These are phyloP conservation scores for Amniculicola lignicola DNA, from an alignment of 495 filamentous ascomycete genomes.

Conservation along the genomic window DNA sequence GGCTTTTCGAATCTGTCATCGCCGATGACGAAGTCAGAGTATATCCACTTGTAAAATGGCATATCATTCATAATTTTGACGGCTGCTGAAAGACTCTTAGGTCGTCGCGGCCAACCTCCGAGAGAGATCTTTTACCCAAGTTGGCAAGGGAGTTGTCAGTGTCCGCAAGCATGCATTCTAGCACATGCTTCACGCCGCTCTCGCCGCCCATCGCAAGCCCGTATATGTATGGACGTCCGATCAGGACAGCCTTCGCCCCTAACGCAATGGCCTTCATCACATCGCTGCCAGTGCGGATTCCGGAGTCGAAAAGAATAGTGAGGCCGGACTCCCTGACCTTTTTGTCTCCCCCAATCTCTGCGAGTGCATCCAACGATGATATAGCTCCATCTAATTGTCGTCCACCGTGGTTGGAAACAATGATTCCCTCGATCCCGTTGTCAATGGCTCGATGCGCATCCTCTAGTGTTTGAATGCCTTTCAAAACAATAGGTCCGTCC, in stretches of 20 bases:
- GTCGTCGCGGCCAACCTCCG: constrained; percentile 28
- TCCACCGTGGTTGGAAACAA: constrained; percentile 55
- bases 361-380: constrained; percentile 37
- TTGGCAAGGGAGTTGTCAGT: constrained; percentile 34
- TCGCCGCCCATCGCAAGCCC: constrained; percentile 47
- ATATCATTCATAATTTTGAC: constrained; percentile 21
- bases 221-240: constrained; percentile 39
- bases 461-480: constrained; percentile 43
- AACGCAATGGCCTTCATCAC: constrained; percentile 40
- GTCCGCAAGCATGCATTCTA: constrained; percentile 53
- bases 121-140: constrained; percentile 28
- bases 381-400: constrained; percentile 39
- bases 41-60: not conserved
- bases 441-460: constrained; percentile 51
- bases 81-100: constrained; percentile 28
- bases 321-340: constrained; percentile 32
- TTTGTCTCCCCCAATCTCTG: constrained; percentile 36
- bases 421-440: constrained; percentile 52
- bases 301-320: constrained; percentile 38
- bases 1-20: not conserved
- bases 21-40: not conserved
- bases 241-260: constrained; percentile 36
- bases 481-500: constrained; percentile 43
- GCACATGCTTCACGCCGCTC: constrained; percentile 56
- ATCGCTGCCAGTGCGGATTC: constrained; percentile 37